phyloP scores from a whole-genome alignment of 768 basidiomycete genomes.

The Daedaleopsis sinensis region DNA sequence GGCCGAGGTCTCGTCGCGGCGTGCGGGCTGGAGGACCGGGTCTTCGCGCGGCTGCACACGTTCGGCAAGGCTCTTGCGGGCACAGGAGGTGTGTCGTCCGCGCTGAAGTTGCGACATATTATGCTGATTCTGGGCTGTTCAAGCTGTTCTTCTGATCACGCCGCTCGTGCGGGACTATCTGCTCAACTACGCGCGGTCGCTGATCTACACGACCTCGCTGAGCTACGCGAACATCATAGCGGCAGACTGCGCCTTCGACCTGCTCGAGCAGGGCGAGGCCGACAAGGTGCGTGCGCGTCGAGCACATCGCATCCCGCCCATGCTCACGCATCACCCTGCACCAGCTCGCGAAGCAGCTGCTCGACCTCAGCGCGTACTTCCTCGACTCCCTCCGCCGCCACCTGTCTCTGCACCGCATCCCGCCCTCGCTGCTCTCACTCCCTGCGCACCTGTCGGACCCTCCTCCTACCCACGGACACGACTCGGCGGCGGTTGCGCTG shows the following conservation, averaged over 20 bases:
- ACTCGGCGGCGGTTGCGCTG: slow-evolving; percentile 23
- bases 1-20: slow-evolving; percentile 76
- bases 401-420: slow-evolving; percentile 31
- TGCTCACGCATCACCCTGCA: slow-evolving; percentile 7
- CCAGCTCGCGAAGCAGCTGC: slow-evolving; percentile 42
- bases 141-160: slow-evolving; percentile 79
- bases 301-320: slow-evolving; percentile 20
- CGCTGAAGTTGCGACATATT: not conserved
- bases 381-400: slow-evolving; percentile 33
- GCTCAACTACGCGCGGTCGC: slow-evolving; percentile 87
- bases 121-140: not conserved
- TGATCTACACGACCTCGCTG: slow-evolving; percentile 91
- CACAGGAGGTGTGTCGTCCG: slow-evolving; percentile 70
- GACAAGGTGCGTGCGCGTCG: slow-evolving; percentile 44
- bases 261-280: slow-evolving; percentile 70
- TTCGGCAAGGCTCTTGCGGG: slow-evolving; percentile 92
- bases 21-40: slow-evolving; percentile 69
- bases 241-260: slow-evolving; percentile 76
- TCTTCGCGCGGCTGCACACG: slow-evolving; percentile 82
- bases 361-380: slow-evolving; percentile 47
- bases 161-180: slow-evolving; percentile 79
- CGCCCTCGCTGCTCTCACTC: slow-evolving; percentile 32
- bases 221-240: slow-evolving; percentile 77
- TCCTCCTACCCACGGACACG: slow-evolving; percentile 26
- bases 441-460: slow-evolving; percentile 32